Base-by-base conservation (phyloP, 1,139 yeast species). In the Entelexis sorbosivorans region DNA sequence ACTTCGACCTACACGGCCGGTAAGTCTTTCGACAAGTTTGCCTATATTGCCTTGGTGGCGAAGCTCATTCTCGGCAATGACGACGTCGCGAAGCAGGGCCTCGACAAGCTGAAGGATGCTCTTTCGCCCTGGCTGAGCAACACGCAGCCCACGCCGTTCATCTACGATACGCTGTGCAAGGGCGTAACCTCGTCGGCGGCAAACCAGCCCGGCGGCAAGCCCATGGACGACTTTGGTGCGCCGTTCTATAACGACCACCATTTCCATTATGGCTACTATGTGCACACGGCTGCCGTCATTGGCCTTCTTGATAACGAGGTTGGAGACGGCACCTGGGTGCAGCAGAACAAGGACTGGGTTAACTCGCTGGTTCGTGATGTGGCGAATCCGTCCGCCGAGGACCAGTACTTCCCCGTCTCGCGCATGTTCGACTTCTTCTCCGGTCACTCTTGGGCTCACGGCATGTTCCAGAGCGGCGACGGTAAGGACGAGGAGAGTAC, bases 401-500 rank as follows among this genome's bases (percentile, higher is more conserved):
- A 83, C 63, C 51, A 70, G 1, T 75, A 74, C 63, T 85, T 82
- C 78, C 94, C 95, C 4, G 83, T 79, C 16, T 82, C 77, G 46
- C 75, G 94, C 63, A 75, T 74, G 73, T 85, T 84, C 66, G 91
- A 83, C 64, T 85, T 85, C 86, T 85, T 69, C 68, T 73, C 74
- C 44, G 95, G 95, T 32, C 94, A 85, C 65, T 82, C 93, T 2
- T 84, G 91, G 88, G 93, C 94, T 8, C 77, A 77, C 53, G 94
- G 95, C 17, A 69, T 84, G 56, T 80, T 77, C 61, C 76, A 74
- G 35, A 69, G 78, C 58, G 82, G 80, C 35, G 93, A 82, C 62
- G 93, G 94, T 54, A 79, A 80, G 61, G 81, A 85, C 62, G 83
- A 85, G 69, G 94, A 85, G 66, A 81, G 89, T 3, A 72, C 85